These are phyloP conservation scores for Tolypocladium album DNA, from an alignment of 2,329 filamentous ascomycete genomes.

Conservation along the genomic window DNA sequence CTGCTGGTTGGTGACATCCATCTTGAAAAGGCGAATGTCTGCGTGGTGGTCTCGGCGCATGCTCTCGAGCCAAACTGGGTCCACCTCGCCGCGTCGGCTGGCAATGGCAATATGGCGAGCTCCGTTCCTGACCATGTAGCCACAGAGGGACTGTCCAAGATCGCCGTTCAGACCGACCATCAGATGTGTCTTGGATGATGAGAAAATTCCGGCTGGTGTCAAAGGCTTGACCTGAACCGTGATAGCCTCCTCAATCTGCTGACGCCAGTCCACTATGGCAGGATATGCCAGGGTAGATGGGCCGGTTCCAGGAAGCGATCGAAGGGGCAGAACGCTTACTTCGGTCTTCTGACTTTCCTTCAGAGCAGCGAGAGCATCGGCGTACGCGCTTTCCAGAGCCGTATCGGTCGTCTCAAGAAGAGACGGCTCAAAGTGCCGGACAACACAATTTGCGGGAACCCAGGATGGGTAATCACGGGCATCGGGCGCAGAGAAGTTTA, in stretches of 20 bases:
- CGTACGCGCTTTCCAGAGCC: background rate
- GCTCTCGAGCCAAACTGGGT: background rate
- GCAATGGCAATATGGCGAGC: background rate
- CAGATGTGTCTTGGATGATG: background rate
- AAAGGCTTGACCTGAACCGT: background rate
- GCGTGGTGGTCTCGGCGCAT: background rate
- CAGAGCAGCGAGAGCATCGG: background rate
- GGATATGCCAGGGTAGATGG: background rate
- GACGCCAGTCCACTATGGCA: background rate
- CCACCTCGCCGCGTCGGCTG: background rate
- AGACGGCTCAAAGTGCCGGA: background rate
- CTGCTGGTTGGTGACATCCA: background rate
- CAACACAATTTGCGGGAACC: background rate
- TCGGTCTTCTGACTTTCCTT: background rate
- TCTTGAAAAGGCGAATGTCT: background rate
- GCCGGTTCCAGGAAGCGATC: background rate
- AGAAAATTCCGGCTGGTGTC: background rate
- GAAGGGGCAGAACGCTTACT: background rate
- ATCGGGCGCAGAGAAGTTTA: background rate
- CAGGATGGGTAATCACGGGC: no score
- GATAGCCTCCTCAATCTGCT: background rate
- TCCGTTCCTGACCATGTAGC: background rate
- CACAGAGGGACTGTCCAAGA: background rate
- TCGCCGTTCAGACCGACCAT: background rate
- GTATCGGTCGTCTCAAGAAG: background rate